Evolutionary conservation across 2,329 filamentous ascomycete genomes (phyloP).

Genomic region (Davidsoniella neocaledoniae): DNA sequence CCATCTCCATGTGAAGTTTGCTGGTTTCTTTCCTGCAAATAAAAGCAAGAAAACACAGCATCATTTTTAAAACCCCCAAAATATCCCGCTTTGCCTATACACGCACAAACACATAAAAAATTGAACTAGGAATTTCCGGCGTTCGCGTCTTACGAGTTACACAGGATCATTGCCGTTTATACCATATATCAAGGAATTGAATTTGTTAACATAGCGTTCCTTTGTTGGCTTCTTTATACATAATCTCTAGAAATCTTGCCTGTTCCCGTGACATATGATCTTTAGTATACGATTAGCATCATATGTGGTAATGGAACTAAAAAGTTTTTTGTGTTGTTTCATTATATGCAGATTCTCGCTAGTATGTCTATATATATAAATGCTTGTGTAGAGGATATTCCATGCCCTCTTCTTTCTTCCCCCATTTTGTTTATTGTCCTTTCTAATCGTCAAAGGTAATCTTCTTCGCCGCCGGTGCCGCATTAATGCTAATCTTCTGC

Average conservation of each 20-base stretch:
- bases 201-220: neutral
- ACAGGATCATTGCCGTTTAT: constrained; percentile 7
- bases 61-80: neutral
- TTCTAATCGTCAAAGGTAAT: constrained; percentile 34
- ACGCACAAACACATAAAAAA: neutral
- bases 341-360: no score
- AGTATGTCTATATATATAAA: neutral
- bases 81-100: neutral
- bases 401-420: neutral
- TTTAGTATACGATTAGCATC: no score
- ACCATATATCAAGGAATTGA: constrained; percentile 3
- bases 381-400: neutral
- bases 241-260: neutral
- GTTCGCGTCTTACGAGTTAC: constrained; percentile 5
- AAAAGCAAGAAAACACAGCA: neutral
- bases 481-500: constrained; percentile 34
- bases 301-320: no score
- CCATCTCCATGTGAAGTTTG: no score
- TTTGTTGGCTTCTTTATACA: constrained; percentile 6
- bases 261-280: neutral
- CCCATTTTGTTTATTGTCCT: neutral
- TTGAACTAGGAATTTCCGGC: constrained; percentile 8
- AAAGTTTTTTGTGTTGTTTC: no score
- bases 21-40: neutral
- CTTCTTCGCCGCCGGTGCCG: constrained; percentile 27